phyloP scores from a whole-genome alignment of 257 asterid species.

The Voacanga thouarsii region DNA sequence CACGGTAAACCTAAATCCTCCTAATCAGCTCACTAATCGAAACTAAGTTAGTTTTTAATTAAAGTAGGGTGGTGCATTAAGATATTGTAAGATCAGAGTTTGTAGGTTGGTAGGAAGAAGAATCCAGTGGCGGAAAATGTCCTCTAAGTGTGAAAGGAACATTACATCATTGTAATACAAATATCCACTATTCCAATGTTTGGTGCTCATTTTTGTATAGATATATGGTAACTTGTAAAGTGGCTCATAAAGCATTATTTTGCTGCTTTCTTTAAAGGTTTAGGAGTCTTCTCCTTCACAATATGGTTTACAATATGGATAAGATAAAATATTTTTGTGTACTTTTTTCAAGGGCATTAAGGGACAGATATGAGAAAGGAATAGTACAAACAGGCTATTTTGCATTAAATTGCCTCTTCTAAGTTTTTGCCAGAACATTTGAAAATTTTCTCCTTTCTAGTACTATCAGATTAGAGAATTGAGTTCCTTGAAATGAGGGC shows the following conservation, averaged over 20 bases:
- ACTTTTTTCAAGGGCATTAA: not conserved
- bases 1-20: not conserved
- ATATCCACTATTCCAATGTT: constrained; percentile 30
- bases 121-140: constrained; percentile 27
- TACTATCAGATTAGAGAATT: not conserved
- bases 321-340: too few species aligned
- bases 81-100: constrained; percentile 16
- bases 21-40: constrained; percentile 25
- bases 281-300: not conserved
- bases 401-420: not conserved
- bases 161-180: not conserved
- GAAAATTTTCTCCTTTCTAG: not conserved
- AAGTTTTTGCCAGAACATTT: not conserved
- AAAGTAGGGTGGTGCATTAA: constrained; percentile 5
- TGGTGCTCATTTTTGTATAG: not conserved
- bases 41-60: constrained; percentile 14
- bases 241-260: too few species aligned
- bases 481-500: constrained; percentile 1
- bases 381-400: not conserved
- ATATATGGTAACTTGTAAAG: not conserved
- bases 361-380: not conserved
- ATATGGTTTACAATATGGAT: not conserved
- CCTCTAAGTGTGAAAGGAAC: not conserved
- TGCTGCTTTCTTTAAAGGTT: too few species aligned
- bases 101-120: constrained; percentile 36